Evolutionary conservation across 2,329 filamentous ascomycete species (phyloP).

Genomic region (Xylariaceae sp.): DNA sequence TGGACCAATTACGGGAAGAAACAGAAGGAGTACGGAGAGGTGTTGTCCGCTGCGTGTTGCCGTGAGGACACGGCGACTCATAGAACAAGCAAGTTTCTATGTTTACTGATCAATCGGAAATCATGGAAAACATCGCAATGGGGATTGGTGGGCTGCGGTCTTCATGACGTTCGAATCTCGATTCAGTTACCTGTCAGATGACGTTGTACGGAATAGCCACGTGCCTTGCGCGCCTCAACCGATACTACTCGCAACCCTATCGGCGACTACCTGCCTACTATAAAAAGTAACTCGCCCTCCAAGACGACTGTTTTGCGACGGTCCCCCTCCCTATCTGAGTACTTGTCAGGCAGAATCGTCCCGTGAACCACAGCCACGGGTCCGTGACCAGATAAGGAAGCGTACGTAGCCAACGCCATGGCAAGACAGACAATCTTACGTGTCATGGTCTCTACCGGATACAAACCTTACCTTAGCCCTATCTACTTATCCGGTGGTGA

Average conservation of each 20-base stretch:
- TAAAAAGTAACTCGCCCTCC: not conserved
- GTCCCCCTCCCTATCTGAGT: not conserved
- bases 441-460: not conserved
- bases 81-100: not conserved
- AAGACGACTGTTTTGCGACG: not conserved
- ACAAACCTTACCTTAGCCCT: not conserved
- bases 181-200: not conserved
- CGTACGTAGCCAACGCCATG: not conserved
- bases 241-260: not conserved
- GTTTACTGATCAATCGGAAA: not conserved
- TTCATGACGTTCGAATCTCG: not conserved
- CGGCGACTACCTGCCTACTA: not conserved
- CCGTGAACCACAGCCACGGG: too few relatives aligned
- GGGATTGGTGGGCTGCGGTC: not conserved
- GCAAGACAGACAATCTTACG: not conserved
- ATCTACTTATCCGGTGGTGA: not conserved
- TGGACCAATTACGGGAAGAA: conserved; percentile 53
- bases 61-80: conserved; percentile 11
- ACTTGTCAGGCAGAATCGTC: too few relatives aligned
- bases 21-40: conserved; percentile 56
- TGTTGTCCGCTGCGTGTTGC: conserved; percentile 49
- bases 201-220: not conserved
- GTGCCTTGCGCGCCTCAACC: not conserved
- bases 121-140: not conserved
- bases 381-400: not conserved